Evolutionary conservation across 352 stramenopile species (phyloP).

Genomic region (Phytophthora sansomeana): DNA sequence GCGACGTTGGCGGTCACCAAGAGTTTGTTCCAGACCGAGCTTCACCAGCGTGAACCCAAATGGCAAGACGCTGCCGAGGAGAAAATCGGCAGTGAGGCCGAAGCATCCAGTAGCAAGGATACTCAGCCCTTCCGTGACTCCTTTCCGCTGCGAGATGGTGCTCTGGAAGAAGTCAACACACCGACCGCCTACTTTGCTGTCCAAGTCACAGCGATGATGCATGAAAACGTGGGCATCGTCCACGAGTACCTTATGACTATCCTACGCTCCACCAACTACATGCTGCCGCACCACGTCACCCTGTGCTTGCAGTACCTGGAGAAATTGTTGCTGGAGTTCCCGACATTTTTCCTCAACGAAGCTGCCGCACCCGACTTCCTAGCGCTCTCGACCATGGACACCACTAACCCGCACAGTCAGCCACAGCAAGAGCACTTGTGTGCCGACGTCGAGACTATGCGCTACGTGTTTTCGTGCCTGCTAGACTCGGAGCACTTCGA

Average conservation of each 20-base stretch:
- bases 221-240: conserved; percentile 54
- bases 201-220: conserved; percentile 65
- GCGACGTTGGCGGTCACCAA: conserved; percentile 51
- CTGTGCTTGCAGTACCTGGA: conserved; percentile 75
- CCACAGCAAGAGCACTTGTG: conserved; percentile 26
- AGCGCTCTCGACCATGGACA: conserved; percentile 22
- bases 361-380: conserved; percentile 26
- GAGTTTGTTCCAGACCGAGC: conserved; percentile 50
- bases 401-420: conserved; percentile 23
- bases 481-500: conserved; percentile 79
- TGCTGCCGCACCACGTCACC: conserved; percentile 74
- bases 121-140: conserved; percentile 45
- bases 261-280: conserved; percentile 70
- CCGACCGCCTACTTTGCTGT: conserved; percentile 56
- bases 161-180: conserved; percentile 36
- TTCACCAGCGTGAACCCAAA: conserved; percentile 48
- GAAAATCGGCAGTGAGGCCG: conserved; percentile 24
- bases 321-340: conserved; percentile 63
- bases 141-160: conserved; percentile 45
- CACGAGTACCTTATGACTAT: conserved; percentile 70
- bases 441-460: conserved; percentile 47
- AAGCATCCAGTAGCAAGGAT: conserved; percentile 39
- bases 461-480: conserved; percentile 65
- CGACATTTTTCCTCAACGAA: conserved; percentile 66
- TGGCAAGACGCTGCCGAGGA: conserved; percentile 44